Base-by-base conservation (phyloP, 495 filamentous ascomycete species). In the Annulohypoxylon maeteangense region DNA sequence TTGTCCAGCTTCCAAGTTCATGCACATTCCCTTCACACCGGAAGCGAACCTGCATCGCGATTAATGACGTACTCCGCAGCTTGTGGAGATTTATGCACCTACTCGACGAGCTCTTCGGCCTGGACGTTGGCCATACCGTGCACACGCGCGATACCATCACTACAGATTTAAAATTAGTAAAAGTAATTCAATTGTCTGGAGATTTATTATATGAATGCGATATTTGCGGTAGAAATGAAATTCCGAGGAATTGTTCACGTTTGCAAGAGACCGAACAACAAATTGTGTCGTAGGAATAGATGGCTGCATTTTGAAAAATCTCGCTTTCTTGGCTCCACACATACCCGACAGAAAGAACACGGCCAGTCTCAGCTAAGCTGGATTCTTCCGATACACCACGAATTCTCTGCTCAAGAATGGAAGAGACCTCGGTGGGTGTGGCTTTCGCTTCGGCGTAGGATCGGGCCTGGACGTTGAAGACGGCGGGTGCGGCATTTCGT, bases 71-170 rank as follows among this genome's bases (percentile, higher is more conserved):
- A 45, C 48, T 65, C 65, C 48, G 31, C 32, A 60, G 61, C 61
- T 55, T 50, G 16, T 66, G n/a, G 60, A 22, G 7, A n/a, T 42
- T 47, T 59, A 45, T 50, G 75, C 72, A 92, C 95, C 79, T 91
- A 99, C 95, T 99, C 96, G 80, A 99, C 95, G 80, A 99, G 91
- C 90, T 99, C 95, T 85, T 99, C 95, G 80, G 95, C 95, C 88
- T 99, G 95, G 86, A 99, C 95, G 83, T 98, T 98, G 92, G 87
- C 92, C 93, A 99, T 96, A 81, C 95, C 95, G 83, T 99, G 94
- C 74, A 99, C 95, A 92, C 96, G 94, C 81, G 95, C 95, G 80
- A 99, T 99, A 97, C 95, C 95, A 86, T 99, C 95, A 94, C 95
- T 99, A 74, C 25, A 72, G 31, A 31, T 67, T 50, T 59, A 50